Evolutionary conservation across 1,139 yeast species (phyloP), one percentile per base, ranked within the genome.

Genomic region (Taphrina flavorubra): DNA sequence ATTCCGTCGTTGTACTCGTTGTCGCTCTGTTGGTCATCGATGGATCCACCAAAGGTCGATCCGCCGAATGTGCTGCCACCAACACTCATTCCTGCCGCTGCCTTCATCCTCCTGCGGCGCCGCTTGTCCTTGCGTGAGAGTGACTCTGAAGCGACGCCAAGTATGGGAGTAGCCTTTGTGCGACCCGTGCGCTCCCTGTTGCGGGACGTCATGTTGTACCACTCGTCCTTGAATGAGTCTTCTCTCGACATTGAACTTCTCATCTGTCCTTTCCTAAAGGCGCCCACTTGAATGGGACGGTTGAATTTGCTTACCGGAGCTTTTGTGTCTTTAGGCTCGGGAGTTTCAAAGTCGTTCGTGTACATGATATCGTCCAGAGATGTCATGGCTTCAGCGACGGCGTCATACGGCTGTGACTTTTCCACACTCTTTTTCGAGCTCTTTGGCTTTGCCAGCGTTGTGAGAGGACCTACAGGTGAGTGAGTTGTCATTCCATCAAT

Each of bases 361-460:
- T 63, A 63, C 67, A 63, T 63, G 61, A 63, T 63, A 47, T 63
- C 67, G n/a, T 63, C 67, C 37, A 63, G 47, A 6, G 67, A 63
- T 18, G 67, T 63, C 55, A 63, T 63, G 11, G 67, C 67, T 6
- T 56, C 67, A 1, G 56, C 44, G 42, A 55, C 46, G 11, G 61
- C 67, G 13, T 55, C 56, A 37, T 63, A 63, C 8, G 59, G 40
- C 36, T 60, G 40, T 7, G 49, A 14, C 20, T 42, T 53, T 36
- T 53, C 42, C 25, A 11, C 31, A 14, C 31, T 40, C 46, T 40
- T 51, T 55, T 39, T 37, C 49, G 40, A 16, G 40, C 42, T 44
- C 20, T 42, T 51, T 6, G 66, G 31, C 36, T 51, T 62, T 10
- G 11, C 34, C 40, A 36, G 16, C 13, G 57, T 13, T 6, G 37